Evolutionary conservation across 805 yeast species (phyloP), one percentile per base, ranked within the genome.

Genomic region (Ascoidea rubescens): DNA sequence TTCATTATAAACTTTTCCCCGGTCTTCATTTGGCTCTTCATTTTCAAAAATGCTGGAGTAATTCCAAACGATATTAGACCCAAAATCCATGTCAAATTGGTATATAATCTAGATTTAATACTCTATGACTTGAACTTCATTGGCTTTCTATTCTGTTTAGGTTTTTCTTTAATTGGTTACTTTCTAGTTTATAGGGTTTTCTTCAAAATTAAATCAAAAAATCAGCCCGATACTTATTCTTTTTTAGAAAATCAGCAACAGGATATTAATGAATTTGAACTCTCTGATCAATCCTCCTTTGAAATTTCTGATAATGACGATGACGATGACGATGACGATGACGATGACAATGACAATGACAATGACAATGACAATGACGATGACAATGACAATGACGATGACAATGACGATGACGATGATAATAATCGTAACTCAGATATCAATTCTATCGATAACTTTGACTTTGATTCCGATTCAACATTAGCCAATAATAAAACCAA

Each of bases 61-160:
- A 78, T 78, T 45, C 86, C 88, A 6, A 71, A 67, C 31, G 65
- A 64, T 5, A 68, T 73, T 56, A 67, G 87, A 54, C 87, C 87
- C 0, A 53, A 59, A 8, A 77, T 79, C 55, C 72, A 73, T 59
- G 78, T 77, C 48, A 68, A 73, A 52, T 58, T 77, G 21, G 70
- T 75, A 10, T 71, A 69, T 54, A 64, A 69, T 50, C 57, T 66
- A 57, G 87, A 71, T 65, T 59, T 59, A 31, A 65, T 65, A 51
- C 59, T 73, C 50, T 77, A 72, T 55, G 57, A 64, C 43, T 33
- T 46, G n/a, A 6, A 48, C 45, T 50, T 55, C 31, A 30, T 43
- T 1, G 56, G 55, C 45, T 58, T 59, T 50, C 48, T 57, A 0
- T 44, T 54, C 2, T 61, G 63, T 58, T 33, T 53, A 33, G 10